phyloP scores from a whole-genome alignment of 371 early-diverging fungal genomes.

The Quaeritorhiza haematococci region DNA sequence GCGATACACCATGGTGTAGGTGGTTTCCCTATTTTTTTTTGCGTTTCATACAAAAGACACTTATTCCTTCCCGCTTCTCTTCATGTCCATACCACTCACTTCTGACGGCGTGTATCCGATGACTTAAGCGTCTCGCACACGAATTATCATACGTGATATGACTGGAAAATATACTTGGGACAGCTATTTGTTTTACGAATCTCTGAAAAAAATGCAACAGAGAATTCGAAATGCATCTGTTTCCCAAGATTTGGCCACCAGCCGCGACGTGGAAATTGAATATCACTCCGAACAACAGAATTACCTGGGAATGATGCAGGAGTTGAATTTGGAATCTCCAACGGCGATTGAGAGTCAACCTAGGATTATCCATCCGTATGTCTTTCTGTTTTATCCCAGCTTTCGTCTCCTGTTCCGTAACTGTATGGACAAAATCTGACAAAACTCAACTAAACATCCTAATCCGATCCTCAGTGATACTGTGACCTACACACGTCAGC shows the following conservation, averaged over 20 bases:
- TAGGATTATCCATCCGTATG: constrained; percentile 6
- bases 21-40: not conserved
- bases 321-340: constrained; percentile 6
- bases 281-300: not conserved
- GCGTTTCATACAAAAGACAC: not conserved
- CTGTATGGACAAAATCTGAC: too few relatives aligned
- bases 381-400: too few relatives aligned
- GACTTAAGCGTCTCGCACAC: constrained; percentile 34
- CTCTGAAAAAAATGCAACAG: constrained; percentile 14
- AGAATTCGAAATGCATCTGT: not conserved
- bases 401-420: not conserved
- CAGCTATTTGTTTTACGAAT: constrained; percentile 54
- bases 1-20: constrained; percentile 29
- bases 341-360: constrained; percentile 3
- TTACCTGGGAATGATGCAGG: constrained; percentile 18
- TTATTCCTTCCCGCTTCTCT: too few relatives aligned
- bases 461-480: constrained; percentile 11
- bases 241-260: not conserved
- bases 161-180: constrained; percentile 83
- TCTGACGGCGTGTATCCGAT: too few relatives aligned
- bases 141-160: constrained; percentile 66
- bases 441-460: not conserved
- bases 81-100: too few relatives aligned
- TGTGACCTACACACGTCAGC: constrained; percentile 12
- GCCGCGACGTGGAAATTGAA: not conserved